Evolutionary conservation across 2,329 filamentous ascomycete species (phyloP), one percentile per base, ranked within the genome.

Genomic region (Diplodia sapinea): DNA sequence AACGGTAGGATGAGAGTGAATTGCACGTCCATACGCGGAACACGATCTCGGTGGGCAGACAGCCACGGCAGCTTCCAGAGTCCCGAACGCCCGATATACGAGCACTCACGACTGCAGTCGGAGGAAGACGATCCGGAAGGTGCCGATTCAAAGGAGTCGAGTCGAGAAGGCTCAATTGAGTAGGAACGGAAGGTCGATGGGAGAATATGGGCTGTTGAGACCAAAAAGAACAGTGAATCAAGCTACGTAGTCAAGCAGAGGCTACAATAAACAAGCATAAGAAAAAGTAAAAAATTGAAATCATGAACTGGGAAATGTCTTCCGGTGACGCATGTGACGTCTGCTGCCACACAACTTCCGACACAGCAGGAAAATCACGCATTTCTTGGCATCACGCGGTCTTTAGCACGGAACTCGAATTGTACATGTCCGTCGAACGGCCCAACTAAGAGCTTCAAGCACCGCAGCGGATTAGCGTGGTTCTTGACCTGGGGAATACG

Each of bases 331-430:
- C 43, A 47, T 47, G n/a, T 47, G 43, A 47, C 43, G 43, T 20
- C 13, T n/a, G 17, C 43, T 47, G 43, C 43, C 43, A 20, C 40
- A 47, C n/a, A 47, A 47, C 43, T 47, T 47, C 43, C 43, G n/a
- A 47, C 43, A 47, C 43, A 47, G 43, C 43, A 47, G 43, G n/a
- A 47, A 47, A 47, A 47, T 47, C 43, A 47, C 43, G 43, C 43
- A 47, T 47, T 47, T 47, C 43, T 47, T 47, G 43, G 43, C 43
- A 47, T 47, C 43, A 47, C 43, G 43, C 43, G 43, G n/a, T 47
- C 13, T 47, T 7, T n/a, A 47, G 43, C 43, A 47, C 43, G 43
- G 43, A 47, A 47, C 43, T 47, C 43, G 43, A 20, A 9, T 13
- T 47, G 43, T 20, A 47, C 40, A 20, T 47, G 43, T 20, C 1